These are phyloP conservation scores for Phytopythium cucurbitacearum DNA, from an alignment of 352 stramenopile species.

Conservation along the genomic window DNA sequence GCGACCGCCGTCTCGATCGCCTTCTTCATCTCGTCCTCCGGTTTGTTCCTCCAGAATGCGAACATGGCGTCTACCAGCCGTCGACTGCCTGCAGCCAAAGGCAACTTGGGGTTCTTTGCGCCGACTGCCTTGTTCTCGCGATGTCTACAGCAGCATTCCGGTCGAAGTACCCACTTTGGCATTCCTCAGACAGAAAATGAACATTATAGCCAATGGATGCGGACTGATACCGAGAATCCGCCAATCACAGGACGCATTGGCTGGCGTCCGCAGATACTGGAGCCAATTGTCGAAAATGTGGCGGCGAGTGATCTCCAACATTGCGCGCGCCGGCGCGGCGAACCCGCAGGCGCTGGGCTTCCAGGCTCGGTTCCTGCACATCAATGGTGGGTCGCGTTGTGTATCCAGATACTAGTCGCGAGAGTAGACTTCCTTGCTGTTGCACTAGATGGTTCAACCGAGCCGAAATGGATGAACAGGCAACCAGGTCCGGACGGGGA, in stretches of 20 bases:
- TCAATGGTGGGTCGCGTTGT: constrained; percentile 45
- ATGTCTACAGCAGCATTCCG: not conserved
- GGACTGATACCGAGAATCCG: too few species aligned
- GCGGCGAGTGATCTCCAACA: constrained; percentile 32
- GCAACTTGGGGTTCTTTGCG: not conserved
- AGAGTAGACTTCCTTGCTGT: constrained; percentile 5
- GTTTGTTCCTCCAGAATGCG: constrained; percentile 15
- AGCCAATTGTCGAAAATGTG: constrained; percentile 23
- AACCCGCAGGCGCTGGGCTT: constrained; percentile 14
- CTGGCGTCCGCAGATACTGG: not conserved
- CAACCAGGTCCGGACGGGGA: constrained; percentile 78
- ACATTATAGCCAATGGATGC: too few species aligned
- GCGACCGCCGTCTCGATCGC: constrained; percentile 47
- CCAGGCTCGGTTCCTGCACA: constrained; percentile 48
- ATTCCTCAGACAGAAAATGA: too few species aligned
- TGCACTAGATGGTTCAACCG: not conserved
- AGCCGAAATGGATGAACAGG: constrained; percentile 22
- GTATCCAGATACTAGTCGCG: not conserved
- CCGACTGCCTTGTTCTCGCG: constrained; percentile 1
- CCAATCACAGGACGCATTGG: too few species aligned
- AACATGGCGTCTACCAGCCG: constrained; percentile 26
- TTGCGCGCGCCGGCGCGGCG: constrained; percentile 15
- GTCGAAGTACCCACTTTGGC: too few species aligned
- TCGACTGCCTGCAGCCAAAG: not conserved
- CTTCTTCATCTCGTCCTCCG: constrained; percentile 41